Evolutionary conservation across 768 basidiomycete genomes (phyloP), one percentile per base, ranked within the genome.

Genomic region (Psilocybe sp.): DNA sequence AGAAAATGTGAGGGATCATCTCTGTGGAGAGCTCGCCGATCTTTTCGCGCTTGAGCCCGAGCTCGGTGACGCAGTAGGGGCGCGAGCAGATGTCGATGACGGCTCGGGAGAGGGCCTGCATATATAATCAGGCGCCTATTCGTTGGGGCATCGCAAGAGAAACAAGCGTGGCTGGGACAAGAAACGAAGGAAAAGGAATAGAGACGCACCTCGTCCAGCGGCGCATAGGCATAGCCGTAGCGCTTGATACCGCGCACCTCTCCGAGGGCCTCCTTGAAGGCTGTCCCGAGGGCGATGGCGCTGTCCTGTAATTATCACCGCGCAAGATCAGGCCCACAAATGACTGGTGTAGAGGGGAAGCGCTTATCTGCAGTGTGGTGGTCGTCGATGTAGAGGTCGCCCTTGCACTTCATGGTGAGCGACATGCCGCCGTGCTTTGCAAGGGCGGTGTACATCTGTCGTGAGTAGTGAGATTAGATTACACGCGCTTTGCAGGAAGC

Each of bases 51-150:
- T 82, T 85, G 51, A 93, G 78, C 52, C 87, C 88, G 34, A 99
- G 82, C 53, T 98, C 87, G 18, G 91, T 89, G 46, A 95, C 86
- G 67, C 97, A 99, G 73, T 87, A 97, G 2, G 97, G 96, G 34
- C 97, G 84, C 50, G 94, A 93, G 64, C 97, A 98, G 53, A 99
- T 98, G 69, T 99, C 97, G 53, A 99, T 92, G 41, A 99, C 97
- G 14, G 93, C 94, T 59, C 97, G 77, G 1, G 94, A 92, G 42
- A 99, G 81, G 1, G 97, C 92, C 96, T 98, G 63, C 8, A 19
- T 50, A 28, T 18, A 16, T 47, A 35, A 40, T 36, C 51, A 18
- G 52, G 46, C 18, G 33, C 41, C 45, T 44, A 33, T 51, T 18
- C 44, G 38, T 36, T n/a, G n/a, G n/a, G n/a, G n/a, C n/a, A n/a